Evolutionary conservation across 2,329 filamentous ascomycete genomes (phyloP), one percentile per base, ranked within the genome.

Genomic region (Colletotrichum tofieldiae): DNA sequence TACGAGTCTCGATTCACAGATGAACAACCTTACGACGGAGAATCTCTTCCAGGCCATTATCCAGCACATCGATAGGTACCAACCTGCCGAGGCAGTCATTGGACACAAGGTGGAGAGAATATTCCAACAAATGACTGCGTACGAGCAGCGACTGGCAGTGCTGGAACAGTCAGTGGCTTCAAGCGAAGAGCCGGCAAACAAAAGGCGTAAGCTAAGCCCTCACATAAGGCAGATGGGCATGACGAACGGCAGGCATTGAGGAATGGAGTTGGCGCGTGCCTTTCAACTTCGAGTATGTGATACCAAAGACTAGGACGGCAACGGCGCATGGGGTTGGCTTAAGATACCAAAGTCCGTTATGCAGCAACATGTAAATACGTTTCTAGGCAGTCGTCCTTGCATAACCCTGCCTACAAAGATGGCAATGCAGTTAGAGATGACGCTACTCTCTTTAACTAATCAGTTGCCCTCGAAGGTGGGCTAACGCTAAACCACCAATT

Each of bases 11-110:
- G 84, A 88, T 75, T 67, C 72, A 0, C 87, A 87, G 72, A 89
- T 84, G 71, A 85, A 84, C 67, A 88, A 87, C 73, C 77, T 91
- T 9, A 82, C 77, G 26, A 85, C 86, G 1, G 84, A 81, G 56
- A 75, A 79, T 2, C 78, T 88, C 35, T 84, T 82, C 18, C 78
- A 81, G 7, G 78, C 78, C 1, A 85, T 89, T 11, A 74, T 85
- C 5, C 77, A 78, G 1, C 77, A 84, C 16, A 78, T 87, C 37
- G 78, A 80, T 51, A 65, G 58, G 43, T 56, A 65, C 12, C 59
- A 71, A 20, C 70, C 66, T 18, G 26, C 20, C 39, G 65, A 70
- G 23, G 66, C 54, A 5, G 35, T 59, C 3, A 20, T 66, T 4
- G 66, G 65, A 23, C 60, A 51, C 35, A 65, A 51, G 26, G 55